phyloP scores from a whole-genome alignment of 2,329 filamentous ascomycete species.

The Diaporthe humulicola region DNA sequence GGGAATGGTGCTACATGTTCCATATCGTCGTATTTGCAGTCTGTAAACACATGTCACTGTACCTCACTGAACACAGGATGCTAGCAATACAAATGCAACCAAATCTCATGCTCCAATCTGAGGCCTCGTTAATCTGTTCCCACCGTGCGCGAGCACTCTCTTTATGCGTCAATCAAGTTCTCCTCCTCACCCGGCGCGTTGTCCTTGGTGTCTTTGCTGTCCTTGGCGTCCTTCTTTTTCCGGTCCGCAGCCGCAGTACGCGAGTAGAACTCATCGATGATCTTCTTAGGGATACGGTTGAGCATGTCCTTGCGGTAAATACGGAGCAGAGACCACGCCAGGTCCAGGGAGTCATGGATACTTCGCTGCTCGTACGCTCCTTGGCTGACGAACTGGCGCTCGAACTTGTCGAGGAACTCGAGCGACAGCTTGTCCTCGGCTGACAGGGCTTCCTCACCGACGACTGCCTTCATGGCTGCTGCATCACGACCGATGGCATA shows the following conservation, averaged over 20 bases:
- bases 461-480: slow-evolving; percentile 98
- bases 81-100: slow-evolving; percentile 40
- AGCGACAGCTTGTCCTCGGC: slow-evolving; percentile 98
- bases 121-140: slow-evolving; percentile 19
- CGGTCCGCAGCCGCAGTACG: slow-evolving; percentile 70
- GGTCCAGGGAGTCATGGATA: slow-evolving; percentile 94
- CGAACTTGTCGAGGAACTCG: slow-evolving; percentile 98
- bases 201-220: slow-evolving; percentile 47
- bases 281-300: slow-evolving; percentile 90
- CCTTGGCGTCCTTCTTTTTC: slow-evolving; percentile 71
- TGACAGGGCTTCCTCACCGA: slow-evolving; percentile 96
- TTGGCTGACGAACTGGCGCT: slow-evolving; percentile 93
- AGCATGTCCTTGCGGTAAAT: slow-evolving; percentile 99
- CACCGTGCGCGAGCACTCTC: neutral
- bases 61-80: slow-evolving; percentile 34
- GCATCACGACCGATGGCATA: slow-evolving; percentile 99
- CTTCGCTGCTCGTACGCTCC: slow-evolving; percentile 91
- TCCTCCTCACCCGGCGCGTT: slow-evolving; percentile 46
- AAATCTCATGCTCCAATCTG: slow-evolving; percentile 32
- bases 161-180: slow-evolving; percentile 54
- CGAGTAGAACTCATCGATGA: slow-evolving; percentile 87
- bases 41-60: slow-evolving; percentile 35
- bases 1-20: neutral
- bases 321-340: slow-evolving; percentile 95
- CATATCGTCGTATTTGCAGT: slow-evolving; percentile 29